Base-by-base conservation (phyloP, 768 basidiomycete species). In the Astraeus odoratus region DNA sequence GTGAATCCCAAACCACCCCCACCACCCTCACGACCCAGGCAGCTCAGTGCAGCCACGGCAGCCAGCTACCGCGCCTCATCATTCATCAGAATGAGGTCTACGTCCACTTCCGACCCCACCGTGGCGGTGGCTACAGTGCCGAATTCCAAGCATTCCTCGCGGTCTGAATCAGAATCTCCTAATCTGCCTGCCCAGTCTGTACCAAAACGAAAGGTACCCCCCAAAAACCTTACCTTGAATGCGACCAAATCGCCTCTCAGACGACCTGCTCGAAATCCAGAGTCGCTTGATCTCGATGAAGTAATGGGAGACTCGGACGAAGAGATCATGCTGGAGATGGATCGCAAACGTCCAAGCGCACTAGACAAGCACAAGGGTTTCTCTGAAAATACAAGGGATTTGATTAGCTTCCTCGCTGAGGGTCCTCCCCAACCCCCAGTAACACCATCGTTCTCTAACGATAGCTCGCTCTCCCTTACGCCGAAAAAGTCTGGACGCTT, bases 281-380 rank as follows among this genome's bases (percentile, higher is more conserved):
- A 86, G 57, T 84, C 83, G 2, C 51, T 87, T 49, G 81, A 88
- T 59, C 55, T 88, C 50, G 86, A 90, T 56, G 84, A 86, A 47
- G 59, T 87, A 19, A 80, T 86, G 81, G 77, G 70, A 31, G 78
- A 72, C 19, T 83, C 78, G 6, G 86, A 83, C 50, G 78, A 78
- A 19, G 84, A 86, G 18, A 69, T 69, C 18, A 30, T 60, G 44
- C 26, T 8, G 50, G 47, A 55, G 20, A 43, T 53, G 27, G 63
- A 35, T 39, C 53, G 45, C 53, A 50, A 44, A 75, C 78, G 62
- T 58, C 77, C 50, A 65, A 77, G 39, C 70, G 71, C 46, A 8
- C 53, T 50, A 42, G 52, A 48, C 46, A 61, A 47, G 39, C 67
- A 43, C 52, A 69, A 51, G 25, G 62, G 62, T 35, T 51, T 79